Evolutionary conservation across 2,329 filamentous ascomycete genomes (phyloP).

Genomic region (Penicillium sp.): DNA sequence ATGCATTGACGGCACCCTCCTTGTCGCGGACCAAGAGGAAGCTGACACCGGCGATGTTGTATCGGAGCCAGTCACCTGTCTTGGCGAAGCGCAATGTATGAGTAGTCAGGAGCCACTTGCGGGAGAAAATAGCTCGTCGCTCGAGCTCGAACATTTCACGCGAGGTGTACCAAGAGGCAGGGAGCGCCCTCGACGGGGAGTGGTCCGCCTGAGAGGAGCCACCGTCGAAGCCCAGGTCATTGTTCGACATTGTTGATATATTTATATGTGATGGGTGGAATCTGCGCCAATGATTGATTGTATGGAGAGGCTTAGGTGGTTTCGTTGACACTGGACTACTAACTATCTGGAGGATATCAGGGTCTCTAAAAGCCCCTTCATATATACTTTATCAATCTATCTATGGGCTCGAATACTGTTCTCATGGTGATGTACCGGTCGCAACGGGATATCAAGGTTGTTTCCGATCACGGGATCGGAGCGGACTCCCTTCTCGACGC

Average conservation of each 20-base stretch:
- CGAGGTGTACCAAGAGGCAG: constrained; percentile 47
- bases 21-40: constrained; percentile 51
- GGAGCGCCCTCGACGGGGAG: constrained; percentile 39
- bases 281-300: not conserved
- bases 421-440: constrained; percentile 1
- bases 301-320: not conserved
- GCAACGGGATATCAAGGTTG: not conserved
- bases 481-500: not conserved
- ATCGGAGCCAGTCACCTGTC: constrained; percentile 19
- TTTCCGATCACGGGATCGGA: constrained; percentile 16
- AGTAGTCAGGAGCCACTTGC: constrained; percentile 20
- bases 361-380: not conserved
- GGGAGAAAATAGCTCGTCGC: constrained; percentile 20
- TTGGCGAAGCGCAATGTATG: constrained; percentile 17
- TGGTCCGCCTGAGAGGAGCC: constrained; percentile 9
- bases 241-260: constrained; percentile 33
- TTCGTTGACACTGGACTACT: not conserved
- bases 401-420: not conserved
- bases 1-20: constrained; percentile 47
- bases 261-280: not conserved
- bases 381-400: constrained; percentile 6
- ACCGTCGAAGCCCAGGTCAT: constrained; percentile 43
- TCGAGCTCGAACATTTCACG: constrained; percentile 21
- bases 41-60: constrained; percentile 51
- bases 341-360: not conserved